Evolutionary conservation across 306 rosid species (phyloP).

Genomic region (Cyclanthera cordifolia): DNA sequence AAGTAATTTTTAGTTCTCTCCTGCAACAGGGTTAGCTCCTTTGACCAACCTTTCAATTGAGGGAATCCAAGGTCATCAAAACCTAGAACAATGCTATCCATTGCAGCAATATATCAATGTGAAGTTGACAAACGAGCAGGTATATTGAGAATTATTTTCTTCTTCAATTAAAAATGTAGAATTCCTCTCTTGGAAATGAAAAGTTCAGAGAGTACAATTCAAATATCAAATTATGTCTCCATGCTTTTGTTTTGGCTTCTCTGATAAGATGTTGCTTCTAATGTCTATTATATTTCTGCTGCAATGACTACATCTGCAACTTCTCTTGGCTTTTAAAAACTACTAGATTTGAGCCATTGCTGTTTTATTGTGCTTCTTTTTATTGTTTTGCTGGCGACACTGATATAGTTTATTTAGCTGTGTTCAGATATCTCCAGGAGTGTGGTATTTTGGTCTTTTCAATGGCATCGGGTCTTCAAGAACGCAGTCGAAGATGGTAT

Average conservation of each 20-base stretch:
- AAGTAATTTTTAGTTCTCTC: slow-evolving; percentile 2
- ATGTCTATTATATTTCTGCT: background rate
- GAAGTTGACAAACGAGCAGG: slow-evolving; percentile 75
- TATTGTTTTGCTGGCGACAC: background rate
- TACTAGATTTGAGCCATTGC: background rate
- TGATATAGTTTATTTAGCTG: slow-evolving; percentile 19
- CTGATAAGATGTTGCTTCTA: background rate
- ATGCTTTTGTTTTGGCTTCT: slow-evolving; percentile 9
- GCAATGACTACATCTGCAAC: background rate
- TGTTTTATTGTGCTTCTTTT: background rate
- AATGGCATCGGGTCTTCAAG: slow-evolving; percentile 79
- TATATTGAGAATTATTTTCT: slow-evolving; percentile 16
- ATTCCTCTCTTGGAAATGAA: background rate
- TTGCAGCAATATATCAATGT: slow-evolving; percentile 63
- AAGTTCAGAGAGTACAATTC: background rate
- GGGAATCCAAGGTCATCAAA: slow-evolving; percentile 51
- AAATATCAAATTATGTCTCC: background rate
- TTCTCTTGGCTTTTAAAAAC: background rate
- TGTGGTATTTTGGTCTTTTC: slow-evolving; percentile 88
- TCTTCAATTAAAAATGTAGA: background rate
- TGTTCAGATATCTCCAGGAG: slow-evolving; percentile 88
- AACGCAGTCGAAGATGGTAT: slow-evolving; percentile 91
- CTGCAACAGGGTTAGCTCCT: slow-evolving; percentile 19
- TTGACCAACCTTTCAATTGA: slow-evolving; percentile 23
- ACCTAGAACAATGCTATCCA: slow-evolving; percentile 71